Evolutionary conservation across 768 basidiomycete species (phyloP), one percentile per base, ranked within the genome.

Genomic region (Coprinopsis cinerea): DNA sequence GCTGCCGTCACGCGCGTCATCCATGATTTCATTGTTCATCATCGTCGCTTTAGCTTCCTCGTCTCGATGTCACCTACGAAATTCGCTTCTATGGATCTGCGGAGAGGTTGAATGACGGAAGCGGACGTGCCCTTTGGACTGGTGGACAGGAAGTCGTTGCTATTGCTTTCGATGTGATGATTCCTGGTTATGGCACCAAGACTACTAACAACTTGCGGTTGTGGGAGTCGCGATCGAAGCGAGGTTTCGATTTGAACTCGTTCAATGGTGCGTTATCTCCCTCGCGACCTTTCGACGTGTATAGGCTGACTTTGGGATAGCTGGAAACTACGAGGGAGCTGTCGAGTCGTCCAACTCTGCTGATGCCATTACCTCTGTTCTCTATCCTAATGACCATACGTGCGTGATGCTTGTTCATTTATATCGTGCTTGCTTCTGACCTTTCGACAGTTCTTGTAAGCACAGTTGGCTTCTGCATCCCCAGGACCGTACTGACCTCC

Each of bases 351-450:
- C 86, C 27, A 92, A 93, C 65, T 85, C 85, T 56, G 96, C 96
- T 10, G 88, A 84, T 51, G 91, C 89, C 28, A 96, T 99, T 62
- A 97, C 94, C 2, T 83, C 89, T 7, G 95, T 97, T 5, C 74
- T 97, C 26, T 98, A 99, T 69, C 96, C 95, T 23, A 95, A 96
- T 62, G 95, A 97, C 63, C 88, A 92, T 59, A 88, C 83, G 66
- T 75, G 61, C 64, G 72, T 74, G 43, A 14, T 36, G 27, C 15
- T 53, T 47, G 24, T 6, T 32, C n/a, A 1, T 22, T 24, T 43
- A 32, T 18, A 18, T 6, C 44, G 30, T 47, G 52, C 30, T 42
- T 23, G 56, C 51, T 47, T n/a, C 18, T 28, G 22, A 15, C 37
- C 18, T 36, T 52, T 17, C 44, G 47, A 18, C 48, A 75, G 72